Evolutionary conservation across 495 filamentous ascomycete species (phyloP).

Genomic region (Amorphotheca resinae): DNA sequence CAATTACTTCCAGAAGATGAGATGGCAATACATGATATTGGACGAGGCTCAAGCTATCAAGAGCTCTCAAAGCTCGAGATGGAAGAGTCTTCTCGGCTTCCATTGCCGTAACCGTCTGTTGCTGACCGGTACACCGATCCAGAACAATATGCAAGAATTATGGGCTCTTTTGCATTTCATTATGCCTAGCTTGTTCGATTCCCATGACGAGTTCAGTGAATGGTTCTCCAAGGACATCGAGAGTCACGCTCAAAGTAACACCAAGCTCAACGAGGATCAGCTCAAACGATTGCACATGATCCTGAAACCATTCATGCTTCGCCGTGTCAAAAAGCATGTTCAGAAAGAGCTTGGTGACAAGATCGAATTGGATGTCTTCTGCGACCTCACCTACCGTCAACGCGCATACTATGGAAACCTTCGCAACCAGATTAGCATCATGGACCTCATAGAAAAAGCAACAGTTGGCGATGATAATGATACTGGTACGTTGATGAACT

Average conservation of each 20-base stretch:
- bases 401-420: slow-evolving; percentile 86
- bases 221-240: slow-evolving; percentile 99
- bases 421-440: slow-evolving; percentile 93
- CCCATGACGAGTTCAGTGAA: slow-evolving; percentile 97
- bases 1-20: slow-evolving; percentile 95
- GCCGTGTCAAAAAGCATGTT: slow-evolving; percentile 97
- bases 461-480: slow-evolving; percentile 89
- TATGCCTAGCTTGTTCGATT: slow-evolving; percentile 97
- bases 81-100: slow-evolving; percentile 91
- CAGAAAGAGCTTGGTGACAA: slow-evolving; percentile 98
- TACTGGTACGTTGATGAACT: slow-evolving; percentile 92
- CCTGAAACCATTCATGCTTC: slow-evolving; percentile 97
- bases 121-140: slow-evolving; percentile 93
- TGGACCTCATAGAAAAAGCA: slow-evolving; percentile 97
- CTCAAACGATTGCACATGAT: slow-evolving; percentile 97
- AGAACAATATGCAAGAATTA: slow-evolving; percentile 99
- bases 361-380: slow-evolving; percentile 93
- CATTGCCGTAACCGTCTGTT: slow-evolving; percentile 91
- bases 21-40: slow-evolving; percentile 99
- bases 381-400: slow-evolving; percentile 92
- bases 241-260: slow-evolving; percentile 95
- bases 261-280: slow-evolving; percentile 95
- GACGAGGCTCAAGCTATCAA: slow-evolving; percentile 99
- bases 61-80: slow-evolving; percentile 87
- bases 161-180: slow-evolving; percentile 98